Percentiles rank a stretch among this genome's conserved stretches.
Conservation (phyloP, 805 yeast genomes). For the Wickerhamomyces silvicola region DNA sequence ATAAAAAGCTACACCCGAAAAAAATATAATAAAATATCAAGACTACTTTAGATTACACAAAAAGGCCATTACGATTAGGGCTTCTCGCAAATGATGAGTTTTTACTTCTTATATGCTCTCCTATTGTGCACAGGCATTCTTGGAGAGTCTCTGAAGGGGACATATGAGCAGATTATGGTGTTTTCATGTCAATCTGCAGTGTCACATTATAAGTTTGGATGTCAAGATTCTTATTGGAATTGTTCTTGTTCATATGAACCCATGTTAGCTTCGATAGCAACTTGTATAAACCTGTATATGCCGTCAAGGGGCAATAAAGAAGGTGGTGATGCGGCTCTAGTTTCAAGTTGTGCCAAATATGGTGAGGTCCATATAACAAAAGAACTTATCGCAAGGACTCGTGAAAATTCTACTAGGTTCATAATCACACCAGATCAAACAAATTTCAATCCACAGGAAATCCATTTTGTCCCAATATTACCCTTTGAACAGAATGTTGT, state of each 20-base stretch:
- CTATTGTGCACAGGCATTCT: background rate
- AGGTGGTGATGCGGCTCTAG: slow-evolving; percentile 7
- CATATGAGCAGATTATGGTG: slow-evolving; percentile 18
- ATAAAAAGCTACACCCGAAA: background rate
- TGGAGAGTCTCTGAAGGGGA: slow-evolving; percentile 14
- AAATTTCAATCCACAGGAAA: background rate
- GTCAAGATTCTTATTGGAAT: slow-evolving; percentile 7
- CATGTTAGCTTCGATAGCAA: slow-evolving; percentile 12
- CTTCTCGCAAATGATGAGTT: background rate
- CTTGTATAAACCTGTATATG: slow-evolving; percentile 15
- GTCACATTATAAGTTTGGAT: slow-evolving; percentile 12
- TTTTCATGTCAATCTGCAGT: slow-evolving; percentile 19
- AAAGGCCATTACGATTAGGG: background rate
- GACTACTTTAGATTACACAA: background rate
- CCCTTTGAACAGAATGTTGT: slow-evolving; percentile 5
- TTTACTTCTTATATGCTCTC: background rate
- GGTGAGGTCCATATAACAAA: slow-evolving; percentile 4
- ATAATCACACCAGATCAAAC: slow-evolving; percentile 4
- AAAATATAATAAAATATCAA: background rate
- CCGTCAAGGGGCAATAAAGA: slow-evolving; percentile 5
- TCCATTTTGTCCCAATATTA: slow-evolving; percentile 12
- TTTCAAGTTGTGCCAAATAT: slow-evolving; percentile 4
- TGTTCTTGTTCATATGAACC: slow-evolving; percentile 19
- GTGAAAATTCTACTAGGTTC: slow-evolving; percentile 8
- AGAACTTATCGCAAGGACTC: slow-evolving; percentile 4